Percentiles rank a stretch among this genome's conserved stretches.
Conservation (phyloP, 2,329 filamentous ascomycete genomes). For the Paradendryphiella salina region DNA sequence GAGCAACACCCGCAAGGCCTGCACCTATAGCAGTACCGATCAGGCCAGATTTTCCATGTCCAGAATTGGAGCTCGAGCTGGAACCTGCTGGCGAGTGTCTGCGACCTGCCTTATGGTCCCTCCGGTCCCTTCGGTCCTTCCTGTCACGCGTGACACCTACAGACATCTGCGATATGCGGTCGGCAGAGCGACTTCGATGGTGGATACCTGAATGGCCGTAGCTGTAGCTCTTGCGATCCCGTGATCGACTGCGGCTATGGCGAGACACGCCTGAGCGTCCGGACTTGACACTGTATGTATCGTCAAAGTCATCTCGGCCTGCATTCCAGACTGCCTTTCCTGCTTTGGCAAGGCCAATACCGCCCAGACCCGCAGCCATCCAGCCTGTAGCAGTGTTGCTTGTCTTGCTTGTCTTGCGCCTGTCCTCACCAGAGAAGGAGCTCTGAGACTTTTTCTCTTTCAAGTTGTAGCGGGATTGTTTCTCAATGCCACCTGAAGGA, state of each 20-base stretch:
- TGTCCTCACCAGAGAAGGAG: slow-evolving; percentile 40
- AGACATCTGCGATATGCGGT: slow-evolving; percentile 41
- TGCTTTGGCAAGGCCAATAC: slow-evolving; percentile 56
- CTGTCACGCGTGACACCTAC: slow-evolving; percentile 41
- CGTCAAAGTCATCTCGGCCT: slow-evolving; percentile 59
- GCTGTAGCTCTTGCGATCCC: slow-evolving; percentile 49
- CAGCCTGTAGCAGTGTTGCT: slow-evolving; percentile 54
- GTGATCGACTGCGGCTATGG: slow-evolving; percentile 46
- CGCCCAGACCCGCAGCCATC: slow-evolving; percentile 59
- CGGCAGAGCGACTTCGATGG: slow-evolving; percentile 46
- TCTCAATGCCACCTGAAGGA: slow-evolving; percentile 58
- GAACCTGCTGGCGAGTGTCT: slow-evolving; percentile 43
- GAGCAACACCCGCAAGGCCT: slow-evolving; percentile 48
- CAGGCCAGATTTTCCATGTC: slow-evolving; percentile 41
- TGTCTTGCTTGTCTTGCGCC: slow-evolving; percentile 49
- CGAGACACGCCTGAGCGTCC: slow-evolving; percentile 47
- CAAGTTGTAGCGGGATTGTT: slow-evolving; percentile 58
- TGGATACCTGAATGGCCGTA: slow-evolving; percentile 50
- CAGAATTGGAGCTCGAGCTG: slow-evolving; percentile 48
- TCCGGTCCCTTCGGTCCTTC: slow-evolving; percentile 45
- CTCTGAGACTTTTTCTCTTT: slow-evolving; percentile 38
- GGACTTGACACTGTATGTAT: slow-evolving; percentile 62
- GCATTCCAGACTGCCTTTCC: slow-evolving; percentile 58
- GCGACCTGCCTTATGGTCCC: slow-evolving; percentile 42
- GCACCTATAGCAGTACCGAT: slow-evolving; percentile 47